Evolutionary conservation across 371 early-diverging fungal genomes (phyloP), one percentile per base, ranked within the genome.

Genomic region (Dichotomocladium elegans): DNA sequence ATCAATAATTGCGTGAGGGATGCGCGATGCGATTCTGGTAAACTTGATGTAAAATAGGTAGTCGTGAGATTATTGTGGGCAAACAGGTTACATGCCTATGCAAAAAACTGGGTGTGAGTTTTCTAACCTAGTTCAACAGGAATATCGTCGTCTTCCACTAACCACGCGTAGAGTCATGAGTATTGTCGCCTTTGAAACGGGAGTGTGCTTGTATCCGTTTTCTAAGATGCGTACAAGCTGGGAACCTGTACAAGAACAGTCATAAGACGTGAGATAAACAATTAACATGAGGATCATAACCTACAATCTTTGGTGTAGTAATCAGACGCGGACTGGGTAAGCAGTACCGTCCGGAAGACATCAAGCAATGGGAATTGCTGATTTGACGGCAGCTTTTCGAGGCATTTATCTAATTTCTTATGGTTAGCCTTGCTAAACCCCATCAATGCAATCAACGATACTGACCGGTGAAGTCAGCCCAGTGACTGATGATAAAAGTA

Each of bases 311-410:
- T 63, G 28, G 69, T 60, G 47, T 78, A 77, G 7, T 66, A 71
- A 28, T 73, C 71, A 5, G 68, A 57, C n/a, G 76, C 71, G 10
- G 72, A 60, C 5, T 49, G 40, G 7, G 59, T 60, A 3, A 81
- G 42, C 3, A 87, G 53, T 5, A 90, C 47, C 41, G 84, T 74
- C 10, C 86, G 69, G 46, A 85, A 63, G 30, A 90, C 72, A 54
- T 90, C 90, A 22, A 88, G 51, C 8, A 83, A 49, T 10, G 90
- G 88, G 54, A 87, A 88, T 26, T 75, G 58, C 33, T 83, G 72
- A 10, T 80, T 76, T 8, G 55, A 51, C 0, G 82, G 64, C 1
- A 90, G 46, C 5, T 64, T 62, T 1, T 51, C 52, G 22, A 64
- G 31, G 10, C 79, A 47, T 9, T 51, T 30, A 54, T 69, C 80